Conservation (phyloP, 352 stramenopile species). For the Phytophthora hybrid region DNA sequence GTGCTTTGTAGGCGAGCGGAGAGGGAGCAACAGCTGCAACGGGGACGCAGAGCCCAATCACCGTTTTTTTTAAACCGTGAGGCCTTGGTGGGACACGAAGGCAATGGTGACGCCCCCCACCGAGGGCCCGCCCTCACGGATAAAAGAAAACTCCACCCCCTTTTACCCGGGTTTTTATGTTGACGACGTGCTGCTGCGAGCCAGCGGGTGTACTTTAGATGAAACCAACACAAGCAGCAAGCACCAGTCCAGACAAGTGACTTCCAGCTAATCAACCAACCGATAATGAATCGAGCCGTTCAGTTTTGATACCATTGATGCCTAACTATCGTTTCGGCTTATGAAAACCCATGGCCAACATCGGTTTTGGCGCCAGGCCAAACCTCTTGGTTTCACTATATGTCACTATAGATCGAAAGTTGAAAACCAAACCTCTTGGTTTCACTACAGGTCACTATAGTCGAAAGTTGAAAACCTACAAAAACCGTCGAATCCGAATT, state of each 20-base stretch:
- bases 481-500: constrained; percentile 30
- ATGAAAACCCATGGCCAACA: no score
- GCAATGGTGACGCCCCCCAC: constrained; percentile 43
- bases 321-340: background rate
- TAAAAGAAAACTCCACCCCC: constrained; percentile 40
- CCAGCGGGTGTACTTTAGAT: constrained; percentile 54
- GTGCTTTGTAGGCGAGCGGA: constrained; percentile 44
- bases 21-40: constrained; percentile 39
- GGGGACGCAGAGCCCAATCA: constrained; percentile 35
- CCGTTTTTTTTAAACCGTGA: constrained; percentile 67
- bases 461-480: constrained; percentile 10
- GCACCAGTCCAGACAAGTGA: constrained; percentile 31
- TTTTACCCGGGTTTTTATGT: constrained; percentile 39
- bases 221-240: constrained; percentile 34
- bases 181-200: constrained; percentile 39
- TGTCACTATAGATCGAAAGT: background rate
- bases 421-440: constrained; percentile 20
- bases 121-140: constrained; percentile 49
- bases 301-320: constrained; percentile 31
- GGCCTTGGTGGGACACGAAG: constrained; percentile 45
- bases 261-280: constrained; percentile 40
- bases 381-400: constrained; percentile 35
- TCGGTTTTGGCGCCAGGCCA: constrained; percentile 27
- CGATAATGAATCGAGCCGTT: constrained; percentile 41
- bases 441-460: constrained; percentile 22